Evolutionary conservation across 2,329 filamentous ascomycete species (phyloP), one percentile per base, ranked within the genome.

Genomic region (Colletotrichum sp.): DNA sequence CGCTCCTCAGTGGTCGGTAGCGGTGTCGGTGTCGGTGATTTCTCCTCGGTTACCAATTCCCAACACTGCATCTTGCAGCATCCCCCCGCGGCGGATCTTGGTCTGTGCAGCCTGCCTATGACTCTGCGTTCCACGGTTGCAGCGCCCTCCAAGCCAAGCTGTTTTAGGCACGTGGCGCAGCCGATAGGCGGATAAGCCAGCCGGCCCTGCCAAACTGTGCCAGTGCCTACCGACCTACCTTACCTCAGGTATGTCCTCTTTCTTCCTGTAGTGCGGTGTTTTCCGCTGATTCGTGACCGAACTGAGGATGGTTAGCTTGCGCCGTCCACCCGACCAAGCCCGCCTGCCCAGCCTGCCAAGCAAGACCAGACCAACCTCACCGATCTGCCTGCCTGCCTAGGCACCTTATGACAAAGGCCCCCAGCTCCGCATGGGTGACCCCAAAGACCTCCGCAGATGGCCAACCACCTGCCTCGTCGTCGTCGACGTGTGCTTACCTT

Each of bases 141-240:
- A 52, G 44, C n/a, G 44, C 44, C 6, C 44, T 52, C 44, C 30
- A 21, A 26, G 34, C 59, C n/a, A 59, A 44, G 9, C n/a, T 55
- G 39, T 28, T 71, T 26, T 24, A 30, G 34, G 62, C 68, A 75
- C 60, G 72, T 75, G 72, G 68, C 60, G 62, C 30, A 55, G 49
- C 68, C 62, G 21, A 72, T 71, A 75, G 68, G 68, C 72, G 60
- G 72, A 72, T 75, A 66, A 65, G 52, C 62, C 32, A 67, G 60
- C 67, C 4, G 59, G 26, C 26, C 18, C 24, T 26, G 28, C 16
- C 28, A 32, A 28, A 32, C 24, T 32, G 24, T n/a, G 28, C 57
- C 57, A 57, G 21, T 28, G 30, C 21, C 21, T 30, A 26, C 26
- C 13, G 15, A 28, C 34, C 55, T 26, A 60, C 21, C 28, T 13